A percentile compares a stretch with the other conserved stretches of the same genome.
Conservation (phyloP, 306 rosid species). For the Myrica gale region DNA sequence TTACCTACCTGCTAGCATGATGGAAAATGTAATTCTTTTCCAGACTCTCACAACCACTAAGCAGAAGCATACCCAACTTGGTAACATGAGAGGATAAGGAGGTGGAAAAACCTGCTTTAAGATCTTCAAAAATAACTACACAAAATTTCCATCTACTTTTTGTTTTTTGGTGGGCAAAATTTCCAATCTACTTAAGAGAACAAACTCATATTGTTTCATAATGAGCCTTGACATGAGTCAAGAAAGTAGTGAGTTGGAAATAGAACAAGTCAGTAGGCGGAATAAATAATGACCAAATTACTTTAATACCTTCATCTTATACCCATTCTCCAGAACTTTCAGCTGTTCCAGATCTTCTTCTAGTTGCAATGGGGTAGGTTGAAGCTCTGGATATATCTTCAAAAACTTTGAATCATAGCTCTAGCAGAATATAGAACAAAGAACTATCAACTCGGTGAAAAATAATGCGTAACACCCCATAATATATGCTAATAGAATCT, state of each 20-base stretch:
- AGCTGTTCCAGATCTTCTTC: constrained; percentile 99
- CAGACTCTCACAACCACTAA: not conserved
- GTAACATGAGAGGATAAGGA: not conserved
- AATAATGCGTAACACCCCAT: not conserved
- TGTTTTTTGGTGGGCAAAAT: too few species aligned
- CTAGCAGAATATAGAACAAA: constrained; percentile 41
- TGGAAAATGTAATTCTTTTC: not conserved
- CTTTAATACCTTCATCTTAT: constrained; percentile 82
- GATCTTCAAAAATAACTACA: not conserved
- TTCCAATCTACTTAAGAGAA: not conserved
- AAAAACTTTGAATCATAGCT: constrained; percentile 88
- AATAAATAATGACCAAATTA: constrained; percentile 7
- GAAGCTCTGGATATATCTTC: constrained; percentile 64
- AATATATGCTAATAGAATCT: not conserved
- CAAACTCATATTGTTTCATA: not conserved
- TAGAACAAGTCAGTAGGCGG: constrained; percentile 1
- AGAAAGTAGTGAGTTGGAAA: not conserved
- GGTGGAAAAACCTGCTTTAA: not conserved
- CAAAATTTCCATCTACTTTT: not conserved
- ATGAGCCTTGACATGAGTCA: not conserved
- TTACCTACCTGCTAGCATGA: too few species aligned
- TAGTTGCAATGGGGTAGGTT: constrained; percentile 82
- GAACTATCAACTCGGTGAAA: constrained; percentile 22
- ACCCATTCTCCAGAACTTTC: constrained; percentile 95
- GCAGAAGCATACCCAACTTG: not conserved